phyloP scores from a whole-genome alignment of 208 protist species.

The Acanthamoeba culbertsoni region DNA sequence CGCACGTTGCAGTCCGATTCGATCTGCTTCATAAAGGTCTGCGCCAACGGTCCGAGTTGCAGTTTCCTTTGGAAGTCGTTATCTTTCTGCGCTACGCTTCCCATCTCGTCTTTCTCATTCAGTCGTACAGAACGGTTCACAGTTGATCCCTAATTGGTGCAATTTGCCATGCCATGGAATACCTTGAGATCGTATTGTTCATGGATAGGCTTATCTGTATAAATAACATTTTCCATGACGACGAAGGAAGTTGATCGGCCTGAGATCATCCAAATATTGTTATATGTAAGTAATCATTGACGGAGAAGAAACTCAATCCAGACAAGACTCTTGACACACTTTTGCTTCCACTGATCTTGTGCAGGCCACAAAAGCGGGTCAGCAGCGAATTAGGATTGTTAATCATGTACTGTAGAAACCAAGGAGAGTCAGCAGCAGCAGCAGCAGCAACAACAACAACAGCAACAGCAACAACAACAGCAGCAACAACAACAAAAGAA shows the following conservation, averaged over 20 bases:
- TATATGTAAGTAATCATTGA: neutral
- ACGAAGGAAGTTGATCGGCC: neutral
- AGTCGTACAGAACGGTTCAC: neutral
- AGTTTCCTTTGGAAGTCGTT: conserved; percentile 34
- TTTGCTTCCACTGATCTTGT: conserved; percentile 26
- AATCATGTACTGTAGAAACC: neutral
- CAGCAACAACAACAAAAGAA: too few species aligned
- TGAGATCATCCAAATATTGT: neutral
- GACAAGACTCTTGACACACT: neutral
- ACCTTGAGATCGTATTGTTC: conserved; percentile 53
- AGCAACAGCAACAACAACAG: too few species aligned
- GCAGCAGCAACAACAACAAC: too few species aligned
- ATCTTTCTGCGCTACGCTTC: neutral
- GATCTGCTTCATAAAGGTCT: neutral
- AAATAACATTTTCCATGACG: conserved; percentile 50
- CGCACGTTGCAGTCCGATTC: neutral
- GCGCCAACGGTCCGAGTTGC: neutral
- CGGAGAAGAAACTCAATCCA: neutral
- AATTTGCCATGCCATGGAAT: neutral
- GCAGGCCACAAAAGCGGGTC: conserved; percentile 23
- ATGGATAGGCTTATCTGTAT: neutral
- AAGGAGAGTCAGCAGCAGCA: too few species aligned
- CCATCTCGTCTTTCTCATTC: neutral
- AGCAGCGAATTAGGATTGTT: conserved; percentile 19
- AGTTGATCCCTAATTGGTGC: neutral